Evolutionary conservation across 495 filamentous ascomycete species (phyloP).

Genomic region (Aspergillus saccharolyticus): DNA sequence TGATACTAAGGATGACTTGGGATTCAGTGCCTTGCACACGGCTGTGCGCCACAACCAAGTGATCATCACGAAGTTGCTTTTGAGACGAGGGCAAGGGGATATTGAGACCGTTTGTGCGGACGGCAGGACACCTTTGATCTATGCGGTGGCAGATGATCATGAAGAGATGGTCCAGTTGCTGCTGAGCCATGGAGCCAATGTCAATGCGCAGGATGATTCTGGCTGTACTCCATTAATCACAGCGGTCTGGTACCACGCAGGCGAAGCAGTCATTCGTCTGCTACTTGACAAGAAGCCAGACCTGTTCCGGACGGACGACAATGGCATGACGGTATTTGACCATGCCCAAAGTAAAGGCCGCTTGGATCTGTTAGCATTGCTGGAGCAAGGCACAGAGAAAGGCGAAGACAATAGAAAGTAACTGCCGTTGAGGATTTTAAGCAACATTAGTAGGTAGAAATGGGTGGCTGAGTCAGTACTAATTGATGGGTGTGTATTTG

Average conservation of each 20-base stretch:
- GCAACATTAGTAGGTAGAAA: no score
- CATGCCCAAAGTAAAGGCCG: background rate
- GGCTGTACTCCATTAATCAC: conserved; percentile 13
- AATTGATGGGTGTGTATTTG: no score
- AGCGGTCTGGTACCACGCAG: background rate
- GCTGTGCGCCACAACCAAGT: conserved; percentile 11
- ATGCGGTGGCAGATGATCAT: background rate
- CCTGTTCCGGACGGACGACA: background rate
- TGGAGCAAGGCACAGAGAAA: no score
- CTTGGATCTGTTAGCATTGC: background rate
- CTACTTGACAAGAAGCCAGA: background rate
- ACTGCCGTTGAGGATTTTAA: no score
- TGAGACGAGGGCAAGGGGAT: conserved; percentile 14
- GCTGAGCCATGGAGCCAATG: conserved; percentile 18
- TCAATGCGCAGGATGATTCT: conserved; percentile 15
- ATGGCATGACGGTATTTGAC: conserved; percentile 1
- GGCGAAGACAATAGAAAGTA: no score
- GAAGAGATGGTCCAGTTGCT: conserved; percentile 19
- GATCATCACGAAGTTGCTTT: conserved; percentile 11
- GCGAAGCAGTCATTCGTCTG: background rate
- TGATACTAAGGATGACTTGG: conserved; percentile 4
- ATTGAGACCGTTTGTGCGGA: conserved; percentile 4
- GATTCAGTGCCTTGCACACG: conserved; percentile 11
- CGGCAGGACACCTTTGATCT: conserved; percentile 5
- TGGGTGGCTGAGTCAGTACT: no score